Evolutionary conservation across 1,284 basidiomycete species (phyloP), one percentile per base, ranked within the genome.

Genomic region (Lignosus rhinocerotis): DNA sequence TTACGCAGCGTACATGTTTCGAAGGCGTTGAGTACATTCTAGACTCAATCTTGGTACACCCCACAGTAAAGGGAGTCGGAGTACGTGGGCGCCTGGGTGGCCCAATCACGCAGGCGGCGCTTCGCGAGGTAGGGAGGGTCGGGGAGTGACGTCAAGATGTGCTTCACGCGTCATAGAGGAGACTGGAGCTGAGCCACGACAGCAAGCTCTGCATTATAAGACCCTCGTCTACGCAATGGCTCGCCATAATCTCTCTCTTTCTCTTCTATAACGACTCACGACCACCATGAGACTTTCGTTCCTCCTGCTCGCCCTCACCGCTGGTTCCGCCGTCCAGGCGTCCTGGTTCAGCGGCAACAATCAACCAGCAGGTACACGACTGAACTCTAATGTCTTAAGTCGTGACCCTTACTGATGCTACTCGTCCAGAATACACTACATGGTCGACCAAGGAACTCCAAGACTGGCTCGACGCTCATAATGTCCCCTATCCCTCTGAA

Each of bases 391-490:
- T n/a, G n/a, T n/a, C n/a, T n/a, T n/a, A n/a, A 6, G 16, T 31
- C 21, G 6, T 30, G 3, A 43, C 46, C 19, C 11, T 5, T 19
- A 36, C 51, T 50, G 16, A 56, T 43, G 21, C 45, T 17, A 45
- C 14, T 25, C 34, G 34, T 56, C 48, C 14, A 63, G 59, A 59
- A 57, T 64, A 67, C 46, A 58, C 59, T 19, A 54, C 64, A 42
- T 68, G 68, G 56, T 64, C 67, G 3, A 49, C 66, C 4, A 19
- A 80, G 43, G 55, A 93, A 67, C 82, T 93, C 32, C 75, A 80
- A 57, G 68, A 80, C 44, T 94, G 91, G 89, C 85, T 94, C 57
- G 76, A 85, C 43, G 81, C 86, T 6, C 87, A 92, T 73, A 82
- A 85, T 61, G 78, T 94, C 65, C 65, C 67, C 41, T 62, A 68